Base-by-base conservation (phyloP, 345 rosid genomes). In the Eucalyptus microcorys region DNA sequence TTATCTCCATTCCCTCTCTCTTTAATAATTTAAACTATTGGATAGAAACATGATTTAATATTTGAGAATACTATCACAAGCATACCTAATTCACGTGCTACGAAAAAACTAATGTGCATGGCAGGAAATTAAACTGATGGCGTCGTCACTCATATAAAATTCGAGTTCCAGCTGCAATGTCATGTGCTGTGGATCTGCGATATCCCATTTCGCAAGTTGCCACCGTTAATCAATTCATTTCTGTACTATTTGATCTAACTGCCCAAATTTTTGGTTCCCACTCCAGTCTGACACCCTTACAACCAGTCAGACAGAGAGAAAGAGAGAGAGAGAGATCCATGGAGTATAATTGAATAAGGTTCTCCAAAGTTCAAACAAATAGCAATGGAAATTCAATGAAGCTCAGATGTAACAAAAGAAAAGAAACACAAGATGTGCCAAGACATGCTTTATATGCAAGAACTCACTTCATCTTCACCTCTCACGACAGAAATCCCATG, bases 401-500 rank as follows among this genome's bases (percentile, higher is more conserved):
- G 47, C 47, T 76, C 83, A 3, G 47, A 76, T 21, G 83, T 37
- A 52, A 50, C 52, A 52, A 14, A 71, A 59, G 42, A 37, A 43
- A 53, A 48, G 55, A 42, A 48, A 43, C 64, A 50, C 40, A 5
- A 37, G 50, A 53, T 8, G 40, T 30, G 49, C 37, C 27, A 86
- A 26, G 86, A 49, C 26, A n/a, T 48, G 50, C 55, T 85, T 85
- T 85, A 45, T 86, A 21, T 21, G 83, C 47, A 40, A 24, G 47
- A 76, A 76, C 47, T 76, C 47, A 40, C 76, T 48, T 85, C 57
- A 49, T 85, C 55, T 17, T 64, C 81, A 48, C 32, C 37, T 89
- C 64, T 91, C 85, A 96, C 89, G 92, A 91, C 81, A 94, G 45
- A 86, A 90, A 40, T 10, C 92, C 96, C 91, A 94, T 89, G 96